Conservation (phyloP, 176 grass and related monocot species). For the Oryza coarctata region DNA sequence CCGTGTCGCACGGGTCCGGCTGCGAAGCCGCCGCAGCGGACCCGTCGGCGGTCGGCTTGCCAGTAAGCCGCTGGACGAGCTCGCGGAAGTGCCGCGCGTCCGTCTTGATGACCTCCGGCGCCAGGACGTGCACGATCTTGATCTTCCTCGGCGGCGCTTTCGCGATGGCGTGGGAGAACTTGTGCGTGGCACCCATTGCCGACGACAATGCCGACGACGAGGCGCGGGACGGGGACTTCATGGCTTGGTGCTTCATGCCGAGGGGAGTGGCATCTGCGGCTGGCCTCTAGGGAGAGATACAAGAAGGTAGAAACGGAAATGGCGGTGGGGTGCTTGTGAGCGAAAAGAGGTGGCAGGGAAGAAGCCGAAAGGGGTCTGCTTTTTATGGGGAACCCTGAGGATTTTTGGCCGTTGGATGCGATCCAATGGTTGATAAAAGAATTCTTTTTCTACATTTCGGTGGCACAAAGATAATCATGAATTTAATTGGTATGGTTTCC, state of each 20-base stretch:
- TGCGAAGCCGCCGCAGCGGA: neutral
- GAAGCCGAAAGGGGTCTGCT: no score
- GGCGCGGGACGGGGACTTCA: slow-evolving; percentile 29
- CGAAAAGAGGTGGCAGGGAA: neutral
- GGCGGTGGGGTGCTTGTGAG: slow-evolving; percentile 6
- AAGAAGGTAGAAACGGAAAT: neutral
- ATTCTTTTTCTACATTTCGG: neutral
- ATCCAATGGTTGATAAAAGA: neutral
- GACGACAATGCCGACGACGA: neutral
- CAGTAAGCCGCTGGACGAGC: slow-evolving; percentile 74
- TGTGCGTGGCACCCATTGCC: slow-evolving; percentile 1
- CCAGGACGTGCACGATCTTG: slow-evolving; percentile 67
- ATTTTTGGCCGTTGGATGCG: slow-evolving; percentile 21
- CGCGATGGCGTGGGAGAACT: slow-evolving; percentile 36
- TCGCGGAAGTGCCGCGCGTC: slow-evolving; percentile 66
- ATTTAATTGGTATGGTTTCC: neutral
- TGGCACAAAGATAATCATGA: neutral
- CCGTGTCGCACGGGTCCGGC: slow-evolving; percentile 1
- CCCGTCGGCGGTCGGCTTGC: slow-evolving; percentile 29
- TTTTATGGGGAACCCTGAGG: slow-evolving; percentile 15
- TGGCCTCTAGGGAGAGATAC: neutral
- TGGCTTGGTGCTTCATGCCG: slow-evolving; percentile 30
- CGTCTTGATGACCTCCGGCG: slow-evolving; percentile 67
- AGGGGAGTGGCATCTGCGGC: neutral
- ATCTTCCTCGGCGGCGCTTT: slow-evolving; percentile 48